Percentiles rank a stretch among this genome's conserved stretches.
Evolutionary conservation across 768 basidiomycete genomes (phyloP).

Genomic region (Hydnomerulius pinastri): DNA sequence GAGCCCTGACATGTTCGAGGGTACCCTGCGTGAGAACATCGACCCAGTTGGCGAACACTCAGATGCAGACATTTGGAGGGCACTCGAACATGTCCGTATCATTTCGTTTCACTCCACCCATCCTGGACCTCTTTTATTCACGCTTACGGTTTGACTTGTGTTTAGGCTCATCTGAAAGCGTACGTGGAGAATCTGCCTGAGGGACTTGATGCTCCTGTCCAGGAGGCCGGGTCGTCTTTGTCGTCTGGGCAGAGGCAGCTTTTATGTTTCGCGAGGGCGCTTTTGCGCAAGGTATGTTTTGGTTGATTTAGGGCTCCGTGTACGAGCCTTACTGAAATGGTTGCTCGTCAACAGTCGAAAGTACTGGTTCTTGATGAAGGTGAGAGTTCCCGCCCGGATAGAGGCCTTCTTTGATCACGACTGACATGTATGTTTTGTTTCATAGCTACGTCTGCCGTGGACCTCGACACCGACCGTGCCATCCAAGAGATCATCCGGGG

Average conservation of each 20-base stretch:
- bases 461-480: slow-evolving; percentile 85
- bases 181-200: slow-evolving; percentile 67
- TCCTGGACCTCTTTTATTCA: neutral
- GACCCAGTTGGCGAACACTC: slow-evolving; percentile 77
- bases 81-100: slow-evolving; percentile 62
- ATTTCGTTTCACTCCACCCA: neutral
- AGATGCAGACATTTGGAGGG: slow-evolving; percentile 86
- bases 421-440: slow-evolving; percentile 6
- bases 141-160: neutral
- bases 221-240: slow-evolving; percentile 80
- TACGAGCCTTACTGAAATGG: neutral
- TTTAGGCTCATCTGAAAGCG: slow-evolving; percentile 64
- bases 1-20: slow-evolving; percentile 69
- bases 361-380: slow-evolving; percentile 95
- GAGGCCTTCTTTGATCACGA: no score
- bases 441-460: slow-evolving; percentile 84
- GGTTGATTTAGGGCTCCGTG: neutral
- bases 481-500: slow-evolving; percentile 89
- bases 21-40: slow-evolving; percentile 82
- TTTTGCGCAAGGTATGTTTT: slow-evolving; percentile 64
- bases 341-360: slow-evolving; percentile 53
- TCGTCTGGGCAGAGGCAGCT: slow-evolving; percentile 87
- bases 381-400: slow-evolving; percentile 21
- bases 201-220: slow-evolving; percentile 69
- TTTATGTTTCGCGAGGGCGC: slow-evolving; percentile 84